A percentile compares a stretch with the other conserved stretches of the same genome.
These are phyloP conservation scores for Oxalis stricta DNA, from an alignment of 441 rosid genomes.

Conservation along the genomic window DNA sequence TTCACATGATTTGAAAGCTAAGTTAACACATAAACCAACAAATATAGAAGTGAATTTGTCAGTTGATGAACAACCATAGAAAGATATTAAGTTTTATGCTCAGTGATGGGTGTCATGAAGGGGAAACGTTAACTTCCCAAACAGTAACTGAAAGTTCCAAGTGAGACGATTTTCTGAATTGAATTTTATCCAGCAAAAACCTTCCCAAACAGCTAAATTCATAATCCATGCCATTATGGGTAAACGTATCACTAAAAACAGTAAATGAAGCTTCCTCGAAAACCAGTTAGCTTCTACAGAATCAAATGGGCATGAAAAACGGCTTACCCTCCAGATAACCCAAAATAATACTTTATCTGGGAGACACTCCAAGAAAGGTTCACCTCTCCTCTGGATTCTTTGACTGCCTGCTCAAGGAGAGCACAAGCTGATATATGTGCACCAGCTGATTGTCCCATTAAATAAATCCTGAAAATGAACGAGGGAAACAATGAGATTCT, in stretches of 20 bases:
- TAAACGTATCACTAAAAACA: not conserved
- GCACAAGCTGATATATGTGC: conserved; percentile 88
- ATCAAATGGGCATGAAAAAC: conserved; percentile 3
- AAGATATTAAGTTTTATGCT: too few species aligned
- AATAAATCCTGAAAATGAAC: conserved; percentile 46
- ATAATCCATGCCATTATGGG: not conserved
- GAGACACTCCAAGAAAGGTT: conserved; percentile 64
- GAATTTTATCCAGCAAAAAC: not conserved
- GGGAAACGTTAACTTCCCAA: too few species aligned
- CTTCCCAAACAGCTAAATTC: not conserved
- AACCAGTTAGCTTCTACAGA: not conserved
- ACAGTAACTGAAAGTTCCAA: too few species aligned
- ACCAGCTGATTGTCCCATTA: conserved; percentile 98
- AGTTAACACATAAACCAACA: conserved; percentile 1
- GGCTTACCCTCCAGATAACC: conserved; percentile 87
- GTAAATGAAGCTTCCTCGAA: not conserved
- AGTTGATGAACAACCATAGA: too few species aligned
- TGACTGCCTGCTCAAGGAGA: conserved; percentile 75
- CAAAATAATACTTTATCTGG: conserved; percentile 77
- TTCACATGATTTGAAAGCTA: conserved; percentile 10
- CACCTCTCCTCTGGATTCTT: conserved; percentile 49
- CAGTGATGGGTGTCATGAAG: too few species aligned
- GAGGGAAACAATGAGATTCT: conserved; percentile 6
- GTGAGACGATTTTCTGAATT: not conserved
- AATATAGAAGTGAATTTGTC: not conserved